Evolutionary conservation across 495 filamentous ascomycete species (phyloP), one percentile per base, ranked within the genome.

Genomic region (Penicillium tannophilum): DNA sequence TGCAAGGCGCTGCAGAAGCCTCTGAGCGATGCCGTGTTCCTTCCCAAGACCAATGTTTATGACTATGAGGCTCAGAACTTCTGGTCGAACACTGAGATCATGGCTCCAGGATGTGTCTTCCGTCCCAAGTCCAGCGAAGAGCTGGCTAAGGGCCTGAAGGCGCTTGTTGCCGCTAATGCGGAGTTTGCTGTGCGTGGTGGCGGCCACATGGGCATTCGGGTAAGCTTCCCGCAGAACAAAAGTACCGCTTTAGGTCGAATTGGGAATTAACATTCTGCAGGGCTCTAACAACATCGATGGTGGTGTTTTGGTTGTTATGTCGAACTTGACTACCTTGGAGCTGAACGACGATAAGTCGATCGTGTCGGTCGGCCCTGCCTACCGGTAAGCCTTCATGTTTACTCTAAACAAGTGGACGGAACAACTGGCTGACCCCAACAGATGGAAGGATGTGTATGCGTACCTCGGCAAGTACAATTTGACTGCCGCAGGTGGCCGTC

Each of bases 281-380:
- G 86, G 52, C 64, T 71, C 54, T 72, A 74, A 74, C 57, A 74
- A 71, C 17, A 72, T 72, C 57, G 52, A 79, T n/a, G 59, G 72
- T 20, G 85, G 86, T 16, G 76, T 89, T 4, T 77, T 85, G 23
- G 78, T 90, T 49, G 79, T 81, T 53, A 69, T 88, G 62, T 72
- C 63, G 1, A 76, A 75, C 4, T 59, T 90, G 39, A 79, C 77
- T 35, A 64, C 64, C 16, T 17, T 72, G 63, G 30, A 65, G 26
- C 26, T 72, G 43, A 65, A 60, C 26, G 49, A 64, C 2, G 69
- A 74, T 54, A 53, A 69, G 41, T 74, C 69, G 5, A 39, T 68
- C 28, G 17, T 74, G 26, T 70, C 67, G 3, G 46, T 74, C 41
- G 69, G 72, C 26, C 69, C 69, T 17, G 58, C 58, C 2, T 63